phyloP scores from a whole-genome alignment of 139 green algal genomes.

The Chlorella sp. region DNA sequence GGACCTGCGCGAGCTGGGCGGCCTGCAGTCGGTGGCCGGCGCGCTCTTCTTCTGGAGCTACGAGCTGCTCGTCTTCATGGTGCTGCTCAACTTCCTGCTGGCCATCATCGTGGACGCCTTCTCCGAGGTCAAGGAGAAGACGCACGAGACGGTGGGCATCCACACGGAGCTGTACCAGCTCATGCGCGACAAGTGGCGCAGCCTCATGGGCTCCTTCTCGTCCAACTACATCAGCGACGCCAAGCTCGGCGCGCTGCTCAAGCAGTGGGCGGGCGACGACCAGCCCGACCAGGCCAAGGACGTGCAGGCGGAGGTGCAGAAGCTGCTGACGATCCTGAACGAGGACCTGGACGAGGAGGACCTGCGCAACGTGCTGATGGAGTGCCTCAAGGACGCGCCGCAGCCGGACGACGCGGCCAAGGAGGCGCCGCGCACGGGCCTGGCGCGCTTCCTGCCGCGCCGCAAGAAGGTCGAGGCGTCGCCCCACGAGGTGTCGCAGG shows the following conservation, averaged over 20 bases:
- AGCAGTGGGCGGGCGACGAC: constrained; percentile 50
- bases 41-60: constrained; percentile 83
- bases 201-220: constrained; percentile 34
- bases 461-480: constrained; percentile 15
- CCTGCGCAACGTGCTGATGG: constrained; percentile 43
- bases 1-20: constrained; percentile 54
- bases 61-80: constrained; percentile 81
- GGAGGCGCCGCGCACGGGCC: not conserved
- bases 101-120: constrained; percentile 85
- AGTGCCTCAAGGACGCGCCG: constrained; percentile 44
- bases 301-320: constrained; percentile 12
- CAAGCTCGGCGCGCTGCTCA: constrained; percentile 50
- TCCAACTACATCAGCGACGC: constrained; percentile 47
- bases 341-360: constrained; percentile 58
- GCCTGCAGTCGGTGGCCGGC: constrained; percentile 53
- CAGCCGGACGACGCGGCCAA: constrained; percentile 4
- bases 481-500: constrained; percentile 23
- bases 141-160: constrained; percentile 58
- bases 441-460: constrained; percentile 4
- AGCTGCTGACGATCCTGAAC: constrained; percentile 44
- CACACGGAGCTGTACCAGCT: constrained; percentile 63
- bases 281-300: constrained; percentile 13
- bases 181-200: constrained; percentile 54
- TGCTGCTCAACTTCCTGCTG: constrained; percentile 89
- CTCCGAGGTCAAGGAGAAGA: constrained; percentile 69